A percentile compares a stretch with the other conserved stretches of the same genome.
Evolutionary conservation across 129 eudicot species (phyloP).

Genomic region (Kitagawia praeruptora): DNA sequence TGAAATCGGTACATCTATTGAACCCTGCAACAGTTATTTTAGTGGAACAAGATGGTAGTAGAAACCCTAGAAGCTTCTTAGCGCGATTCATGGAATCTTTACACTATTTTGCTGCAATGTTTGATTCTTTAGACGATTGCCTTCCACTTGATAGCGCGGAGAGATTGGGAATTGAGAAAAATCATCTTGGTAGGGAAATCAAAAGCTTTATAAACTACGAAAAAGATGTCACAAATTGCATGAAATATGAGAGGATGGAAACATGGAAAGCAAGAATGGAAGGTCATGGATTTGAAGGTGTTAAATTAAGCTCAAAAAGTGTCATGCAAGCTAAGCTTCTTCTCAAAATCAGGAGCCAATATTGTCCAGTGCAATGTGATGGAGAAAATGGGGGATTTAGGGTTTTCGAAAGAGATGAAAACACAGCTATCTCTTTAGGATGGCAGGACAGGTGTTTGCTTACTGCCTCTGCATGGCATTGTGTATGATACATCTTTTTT

Average conservation of each 20-base stretch:
- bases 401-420: constrained; percentile 40
- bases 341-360: constrained; percentile 43
- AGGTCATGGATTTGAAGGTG: constrained; percentile 44
- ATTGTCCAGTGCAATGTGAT: constrained; percentile 25
- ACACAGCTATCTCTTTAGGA: constrained; percentile 42
- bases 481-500: constrained; percentile 12
- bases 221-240: constrained; percentile 17
- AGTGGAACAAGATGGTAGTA: constrained; percentile 52
- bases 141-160: constrained; percentile 45
- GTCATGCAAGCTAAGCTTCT: constrained; percentile 51
- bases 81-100: constrained; percentile 51
- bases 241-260: constrained; percentile 41
- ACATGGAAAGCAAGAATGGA: constrained; percentile 60
- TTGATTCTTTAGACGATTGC: constrained; percentile 52
- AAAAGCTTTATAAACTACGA: constrained; percentile 30
- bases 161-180: constrained; percentile 47
- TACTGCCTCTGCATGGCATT: constrained; percentile 54
- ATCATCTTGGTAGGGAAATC: constrained; percentile 48
- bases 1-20: constrained; percentile 27
- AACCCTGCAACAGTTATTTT: constrained; percentile 34
- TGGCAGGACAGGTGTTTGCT: constrained; percentile 55
- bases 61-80: constrained; percentile 35
- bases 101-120: constrained; percentile 58
- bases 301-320: constrained; percentile 33
- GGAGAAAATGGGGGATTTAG: constrained; percentile 46